These are phyloP conservation scores for Pisolithus marmoratus DNA, from an alignment of 768 basidiomycete species.

Conservation along the genomic window DNA sequence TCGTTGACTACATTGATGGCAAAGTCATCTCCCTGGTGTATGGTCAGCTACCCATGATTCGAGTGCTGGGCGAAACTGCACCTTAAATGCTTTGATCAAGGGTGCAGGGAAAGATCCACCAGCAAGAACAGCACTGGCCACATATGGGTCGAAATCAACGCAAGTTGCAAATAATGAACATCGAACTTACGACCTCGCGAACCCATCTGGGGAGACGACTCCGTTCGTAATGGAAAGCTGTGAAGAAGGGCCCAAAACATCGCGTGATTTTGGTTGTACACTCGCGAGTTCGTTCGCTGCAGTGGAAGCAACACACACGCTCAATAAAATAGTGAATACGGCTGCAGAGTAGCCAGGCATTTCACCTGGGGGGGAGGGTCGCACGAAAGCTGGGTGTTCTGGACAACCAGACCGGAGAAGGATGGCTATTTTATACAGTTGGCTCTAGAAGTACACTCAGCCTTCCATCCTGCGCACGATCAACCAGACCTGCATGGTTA, in stretches of 20 bases:
- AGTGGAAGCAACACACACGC: no score
- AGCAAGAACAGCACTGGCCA: slow-evolving; percentile 25
- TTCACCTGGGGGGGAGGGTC: no score
- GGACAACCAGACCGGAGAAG: not conserved
- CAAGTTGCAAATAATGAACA: not conserved
- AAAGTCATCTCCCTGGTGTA: slow-evolving; percentile 34
- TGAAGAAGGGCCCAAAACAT: not conserved
- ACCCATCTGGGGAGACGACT: slow-evolving; percentile 39
- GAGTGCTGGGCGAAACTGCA: not conserved
- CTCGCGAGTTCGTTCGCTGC: no score
- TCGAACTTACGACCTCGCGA: slow-evolving; percentile 34
- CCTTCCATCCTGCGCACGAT: no score
- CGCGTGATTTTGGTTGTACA: not conserved
- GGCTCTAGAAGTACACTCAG: no score
- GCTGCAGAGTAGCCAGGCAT: not conserved
- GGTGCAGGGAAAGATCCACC: slow-evolving; percentile 43
- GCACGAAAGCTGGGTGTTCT: no score
- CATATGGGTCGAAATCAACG: not conserved
- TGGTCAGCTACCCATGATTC: not conserved
- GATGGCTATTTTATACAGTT: no score
- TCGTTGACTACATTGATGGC: slow-evolving; percentile 41
- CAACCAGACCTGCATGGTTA: no score
- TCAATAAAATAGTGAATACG: not conserved
- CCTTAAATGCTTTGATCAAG: slow-evolving; percentile 35
- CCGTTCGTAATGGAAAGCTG: not conserved